These are phyloP conservation scores for Arthrinium phaeospermum DNA, from an alignment of 2,329 filamentous ascomycete species.

Conservation along the genomic window DNA sequence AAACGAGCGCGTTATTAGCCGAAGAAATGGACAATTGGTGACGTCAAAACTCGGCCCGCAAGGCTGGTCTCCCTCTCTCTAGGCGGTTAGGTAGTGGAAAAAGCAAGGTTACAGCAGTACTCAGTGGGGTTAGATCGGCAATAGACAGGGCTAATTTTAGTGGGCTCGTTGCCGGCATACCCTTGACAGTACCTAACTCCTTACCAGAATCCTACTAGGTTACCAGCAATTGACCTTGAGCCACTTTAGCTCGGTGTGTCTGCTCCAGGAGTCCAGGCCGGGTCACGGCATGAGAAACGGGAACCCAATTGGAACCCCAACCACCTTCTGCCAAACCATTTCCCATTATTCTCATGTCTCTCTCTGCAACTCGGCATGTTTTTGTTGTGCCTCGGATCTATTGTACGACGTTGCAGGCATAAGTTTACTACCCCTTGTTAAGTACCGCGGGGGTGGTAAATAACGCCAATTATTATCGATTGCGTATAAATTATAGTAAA, in stretches of 20 bases:
- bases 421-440: too few relatives aligned
- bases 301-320: neutral
- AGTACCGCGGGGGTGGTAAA: too few relatives aligned
- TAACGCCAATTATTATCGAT: too few relatives aligned
- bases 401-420: too few relatives aligned
- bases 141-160: neutral
- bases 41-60: conserved; percentile 18
- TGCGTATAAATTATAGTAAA: too few relatives aligned
- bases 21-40: neutral
- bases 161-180: neutral
- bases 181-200: neutral
- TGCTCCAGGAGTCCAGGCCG: neutral
- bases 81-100: neutral
- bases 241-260: neutral
- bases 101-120: neutral
- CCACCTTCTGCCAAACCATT: neutral
- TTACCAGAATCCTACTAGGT: neutral
- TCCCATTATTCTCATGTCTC: neutral
- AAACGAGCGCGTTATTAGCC: neutral
- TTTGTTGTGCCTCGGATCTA: neutral
- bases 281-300: neutral
- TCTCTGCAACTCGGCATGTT: neutral
- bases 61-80: neutral
- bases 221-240: neutral
- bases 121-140: neutral